Base-by-base conservation (phyloP, 768 basidiomycete species). In the Mrakia blollopis region DNA sequence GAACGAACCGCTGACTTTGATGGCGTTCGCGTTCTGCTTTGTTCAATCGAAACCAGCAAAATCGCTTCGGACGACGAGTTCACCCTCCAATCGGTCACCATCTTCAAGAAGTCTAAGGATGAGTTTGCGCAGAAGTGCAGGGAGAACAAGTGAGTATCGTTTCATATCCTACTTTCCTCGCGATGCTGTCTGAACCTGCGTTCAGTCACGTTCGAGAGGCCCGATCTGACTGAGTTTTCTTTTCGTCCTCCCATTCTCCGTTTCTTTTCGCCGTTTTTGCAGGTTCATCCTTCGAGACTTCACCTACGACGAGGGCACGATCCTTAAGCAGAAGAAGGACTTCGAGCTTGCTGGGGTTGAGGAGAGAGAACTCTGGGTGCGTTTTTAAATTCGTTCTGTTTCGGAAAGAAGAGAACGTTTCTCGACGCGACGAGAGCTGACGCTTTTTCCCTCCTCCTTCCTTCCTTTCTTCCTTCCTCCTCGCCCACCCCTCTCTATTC, bases 211-310 rank as follows among this genome's bases (percentile, higher is more conserved):
- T n/a, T n/a, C n/a, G n/a, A n/a, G n/a, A 18, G 52, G 63, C 74
- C 37, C 14, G 54, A 60, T 28, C 39, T n/a, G 13, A 11, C 9
- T 25, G 32, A 6, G 39, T 41, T 35, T 30, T 23, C 39, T 13
- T n/a, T n/a, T 61, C 30, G 32, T 63, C 23, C n/a, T 54, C 39
- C 73, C 30, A n/a, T 63, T 28, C n/a, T 54, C 39, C 73, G 63
- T 76, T 60, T 39, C 47, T 76, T 76, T 78, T 50, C 25, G 25
- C 11, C 18, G 35, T 2, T 23, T 70, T 21, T 3, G 74, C 79
- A 97, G 95, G 82, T 98, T 94, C 85, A 90, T 94, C 76, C 89
- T 94, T 14, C 89, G 97, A n/a, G 97, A 99, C 80, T 99, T 98
- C 82, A 88, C 88, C 21, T 98, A 88, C 82, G 92, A 94, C 32